Conservation (phyloP, 306 rosid species). For the Senna siamea region DNA sequence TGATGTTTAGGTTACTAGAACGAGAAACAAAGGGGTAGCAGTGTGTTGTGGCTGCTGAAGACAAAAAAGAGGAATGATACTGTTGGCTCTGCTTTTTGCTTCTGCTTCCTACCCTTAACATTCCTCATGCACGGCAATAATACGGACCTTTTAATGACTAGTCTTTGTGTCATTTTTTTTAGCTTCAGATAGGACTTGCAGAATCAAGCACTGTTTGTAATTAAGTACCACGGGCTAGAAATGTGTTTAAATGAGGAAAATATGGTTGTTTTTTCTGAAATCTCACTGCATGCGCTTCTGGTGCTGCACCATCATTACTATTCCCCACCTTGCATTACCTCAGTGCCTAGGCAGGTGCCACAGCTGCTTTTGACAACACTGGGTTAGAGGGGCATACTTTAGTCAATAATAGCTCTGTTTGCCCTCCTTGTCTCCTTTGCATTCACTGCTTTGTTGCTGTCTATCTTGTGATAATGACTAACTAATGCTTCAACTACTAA, state of each 20-base stretch:
- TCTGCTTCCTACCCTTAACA: background rate
- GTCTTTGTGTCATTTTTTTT: too few species aligned
- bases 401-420: conserved; percentile 23
- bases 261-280: too few species aligned
- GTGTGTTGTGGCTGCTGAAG: too few species aligned
- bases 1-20: conserved; percentile 2
- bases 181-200: background rate
- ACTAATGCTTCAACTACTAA: conserved; percentile 29
- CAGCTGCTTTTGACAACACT: conserved; percentile 24
- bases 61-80: too few species aligned
- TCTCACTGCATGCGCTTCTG: too few species aligned
- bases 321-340: conserved; percentile 15
- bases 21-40: too few species aligned
- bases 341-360: background rate
- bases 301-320: background rate
- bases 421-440: conserved; percentile 4
- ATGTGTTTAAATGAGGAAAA: conserved; percentile 15
- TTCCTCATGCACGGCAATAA: background rate
- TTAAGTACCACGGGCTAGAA: conserved; percentile 3
- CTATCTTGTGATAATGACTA: conserved; percentile 32
- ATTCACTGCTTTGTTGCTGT: conserved; percentile 30
- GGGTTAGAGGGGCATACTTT: conserved; percentile 24
- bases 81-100: too few species aligned
- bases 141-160: conserved; percentile 1
- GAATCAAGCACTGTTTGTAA: background rate